Conservation (phyloP, 345 rosid genomes). For the Pistacia atlantica region DNA sequence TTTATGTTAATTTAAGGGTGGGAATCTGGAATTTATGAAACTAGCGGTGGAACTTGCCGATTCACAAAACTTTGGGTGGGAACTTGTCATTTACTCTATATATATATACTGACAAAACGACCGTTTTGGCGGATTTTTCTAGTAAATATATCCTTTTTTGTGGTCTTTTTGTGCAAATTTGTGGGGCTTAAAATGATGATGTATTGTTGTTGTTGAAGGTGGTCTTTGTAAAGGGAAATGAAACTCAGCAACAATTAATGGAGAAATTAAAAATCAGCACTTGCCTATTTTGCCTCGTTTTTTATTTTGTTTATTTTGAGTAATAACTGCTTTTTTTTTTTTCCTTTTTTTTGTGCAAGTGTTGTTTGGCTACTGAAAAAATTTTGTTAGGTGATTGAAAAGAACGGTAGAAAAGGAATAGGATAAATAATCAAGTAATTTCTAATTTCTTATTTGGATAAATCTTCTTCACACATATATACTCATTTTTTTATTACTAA, state of each 20-base stretch:
- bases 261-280: background rate
- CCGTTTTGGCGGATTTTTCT: background rate
- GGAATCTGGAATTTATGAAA: too few relatives aligned
- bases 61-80: too few relatives aligned
- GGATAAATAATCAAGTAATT: background rate
- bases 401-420: background rate
- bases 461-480: too few relatives aligned
- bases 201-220: too few relatives aligned
- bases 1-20: too few relatives aligned
- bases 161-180: background rate
- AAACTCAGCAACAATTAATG: background rate
- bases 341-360: background rate
- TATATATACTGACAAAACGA: too few relatives aligned
- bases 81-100: too few relatives aligned
- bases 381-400: background rate
- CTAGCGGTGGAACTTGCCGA: too few relatives aligned
- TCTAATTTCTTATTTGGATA: background rate
- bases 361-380: conserved; percentile 14
- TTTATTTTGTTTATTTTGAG: background rate
- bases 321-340: too few relatives aligned
- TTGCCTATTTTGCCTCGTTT: too few relatives aligned
- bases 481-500: too few relatives aligned
- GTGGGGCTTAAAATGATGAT: background rate
- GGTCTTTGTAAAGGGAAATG: background rate
- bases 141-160: background rate